These are phyloP conservation scores for Globisporangium abappressorium DNA, from an alignment of 352 stramenopile species.

Conservation along the genomic window DNA sequence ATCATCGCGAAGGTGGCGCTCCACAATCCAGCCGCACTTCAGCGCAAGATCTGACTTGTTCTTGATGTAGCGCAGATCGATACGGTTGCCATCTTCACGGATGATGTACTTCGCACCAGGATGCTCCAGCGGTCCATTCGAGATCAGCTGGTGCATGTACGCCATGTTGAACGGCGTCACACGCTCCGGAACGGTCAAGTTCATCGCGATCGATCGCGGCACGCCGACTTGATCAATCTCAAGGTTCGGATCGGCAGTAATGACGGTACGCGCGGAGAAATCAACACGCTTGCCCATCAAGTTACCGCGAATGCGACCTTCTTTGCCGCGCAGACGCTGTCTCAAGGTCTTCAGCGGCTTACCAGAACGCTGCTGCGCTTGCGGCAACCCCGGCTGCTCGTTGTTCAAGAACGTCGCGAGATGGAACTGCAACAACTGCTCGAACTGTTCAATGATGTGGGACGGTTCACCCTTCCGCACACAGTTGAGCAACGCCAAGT, in stretches of 20 bases:
- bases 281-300: constrained; percentile 99
- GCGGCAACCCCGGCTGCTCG: constrained; percentile 93
- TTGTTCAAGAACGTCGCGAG: constrained; percentile 97
- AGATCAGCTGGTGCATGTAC: constrained; percentile 94
- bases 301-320: constrained; percentile 98
- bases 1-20: constrained; percentile 97
- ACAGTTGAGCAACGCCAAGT: constrained; percentile 94
- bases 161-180: constrained; percentile 99
- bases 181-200: constrained; percentile 97
- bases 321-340: constrained; percentile 96
- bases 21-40: constrained; percentile 98
- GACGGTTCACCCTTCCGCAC: constrained; percentile 94
- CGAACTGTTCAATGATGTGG: constrained; percentile 96
- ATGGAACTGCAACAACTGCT: constrained; percentile 85
- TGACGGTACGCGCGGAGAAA: constrained; percentile 99
- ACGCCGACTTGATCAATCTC: constrained; percentile 99
- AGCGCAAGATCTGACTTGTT: constrained; percentile 95
- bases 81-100: constrained; percentile 94
- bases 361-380: constrained; percentile 95
- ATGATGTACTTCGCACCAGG: constrained; percentile 99
- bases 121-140: constrained; percentile 95
- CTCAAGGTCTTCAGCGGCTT: constrained; percentile 98
- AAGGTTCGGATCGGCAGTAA: constrained; percentile 99
- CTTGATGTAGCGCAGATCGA: constrained; percentile 98
- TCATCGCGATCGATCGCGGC: constrained; percentile 97